Percentiles rank a stretch among this genome's conserved stretches.
Evolutionary conservation across 2,329 filamentous ascomycete genomes (phyloP).

Genomic region (Neonectria coccinea): DNA sequence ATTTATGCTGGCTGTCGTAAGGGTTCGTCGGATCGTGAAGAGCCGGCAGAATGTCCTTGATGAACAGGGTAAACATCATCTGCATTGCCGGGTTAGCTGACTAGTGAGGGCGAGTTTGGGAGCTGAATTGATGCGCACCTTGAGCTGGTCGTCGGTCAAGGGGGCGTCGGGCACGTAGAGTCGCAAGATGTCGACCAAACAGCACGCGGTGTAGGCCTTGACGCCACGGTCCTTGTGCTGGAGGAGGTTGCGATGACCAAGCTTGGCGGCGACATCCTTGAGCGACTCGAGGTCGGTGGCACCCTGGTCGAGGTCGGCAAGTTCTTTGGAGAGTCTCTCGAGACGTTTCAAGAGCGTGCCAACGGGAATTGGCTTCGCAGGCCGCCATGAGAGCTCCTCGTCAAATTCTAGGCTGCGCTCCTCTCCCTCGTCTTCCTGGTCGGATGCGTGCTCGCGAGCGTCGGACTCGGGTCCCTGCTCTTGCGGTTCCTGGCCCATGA

Average conservation of each 20-base stretch:
- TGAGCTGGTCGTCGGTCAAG: conserved; percentile 89
- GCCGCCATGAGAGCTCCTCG: conserved; percentile 89
- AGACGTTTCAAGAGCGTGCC: conserved; percentile 85
- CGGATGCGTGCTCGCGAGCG: conserved; percentile 33
- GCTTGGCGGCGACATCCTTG: conserved; percentile 83
- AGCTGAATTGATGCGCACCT: conserved; percentile 65
- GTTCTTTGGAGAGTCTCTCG: conserved; percentile 83
- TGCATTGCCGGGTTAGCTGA: conserved; percentile 53
- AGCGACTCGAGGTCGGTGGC: conserved; percentile 86
- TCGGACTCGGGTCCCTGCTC: conserved; percentile 38
- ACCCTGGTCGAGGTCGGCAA: conserved; percentile 88
- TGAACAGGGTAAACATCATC: conserved; percentile 94
- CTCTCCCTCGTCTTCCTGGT: conserved; percentile 44
- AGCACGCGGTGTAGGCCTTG: conserved; percentile 87
- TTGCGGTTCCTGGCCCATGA: conserved; percentile 43
- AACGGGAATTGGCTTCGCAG: conserved; percentile 88
- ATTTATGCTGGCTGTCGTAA: conserved; percentile 93
- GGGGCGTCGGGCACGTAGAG: conserved; percentile 95
- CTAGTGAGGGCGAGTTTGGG: not conserved
- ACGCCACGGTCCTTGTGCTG: conserved; percentile 95
- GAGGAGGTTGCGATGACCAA: conserved; percentile 84
- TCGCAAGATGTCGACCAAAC: conserved; percentile 91
- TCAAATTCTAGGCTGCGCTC: conserved; percentile 76
- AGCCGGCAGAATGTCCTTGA: conserved; percentile 84
- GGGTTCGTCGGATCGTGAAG: conserved; percentile 88